Evolutionary conservation across 495 filamentous ascomycete genomes (phyloP).

Genomic region (Articulospora tetracladia): DNA sequence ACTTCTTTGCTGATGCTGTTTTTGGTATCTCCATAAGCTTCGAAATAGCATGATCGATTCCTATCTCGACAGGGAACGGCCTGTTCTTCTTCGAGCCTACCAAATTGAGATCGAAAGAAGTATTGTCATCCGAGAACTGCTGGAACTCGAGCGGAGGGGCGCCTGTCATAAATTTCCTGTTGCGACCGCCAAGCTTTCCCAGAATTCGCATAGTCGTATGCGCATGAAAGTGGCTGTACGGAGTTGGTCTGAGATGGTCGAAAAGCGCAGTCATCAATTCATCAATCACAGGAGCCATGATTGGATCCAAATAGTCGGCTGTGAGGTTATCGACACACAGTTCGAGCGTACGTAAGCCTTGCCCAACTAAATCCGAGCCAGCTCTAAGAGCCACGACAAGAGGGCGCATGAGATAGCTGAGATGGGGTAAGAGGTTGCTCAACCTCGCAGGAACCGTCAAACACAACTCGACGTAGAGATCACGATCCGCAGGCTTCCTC

Average conservation of each 20-base stretch:
- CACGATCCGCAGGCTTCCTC: slow-evolving; percentile 81
- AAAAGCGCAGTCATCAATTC: slow-evolving; percentile 96
- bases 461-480: slow-evolving; percentile 95
- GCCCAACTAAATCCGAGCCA: slow-evolving; percentile 88
- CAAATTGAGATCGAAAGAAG: slow-evolving; percentile 82
- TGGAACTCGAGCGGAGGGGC: slow-evolving; percentile 77
- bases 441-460: slow-evolving; percentile 93
- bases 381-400: slow-evolving; percentile 90
- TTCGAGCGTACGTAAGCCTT: slow-evolving; percentile 90
- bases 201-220: slow-evolving; percentile 99
- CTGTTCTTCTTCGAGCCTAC: slow-evolving; percentile 84
- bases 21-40: slow-evolving; percentile 80
- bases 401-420: slow-evolving; percentile 95
- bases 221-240: slow-evolving; percentile 93
- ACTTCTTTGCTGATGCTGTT: slow-evolving; percentile 56
- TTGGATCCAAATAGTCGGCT: slow-evolving; percentile 95
- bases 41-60: slow-evolving; percentile 82
- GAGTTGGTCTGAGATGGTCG: slow-evolving; percentile 86
- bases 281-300: slow-evolving; percentile 98
- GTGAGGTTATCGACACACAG: slow-evolving; percentile 98
- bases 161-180: slow-evolving; percentile 89
- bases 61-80: slow-evolving; percentile 79
- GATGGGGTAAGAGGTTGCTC: slow-evolving; percentile 93
- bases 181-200: slow-evolving; percentile 93
- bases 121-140: slow-evolving; percentile 78